Base-by-base conservation (phyloP, 2,329 filamentous ascomycete species). In the Cladosporium sp. region DNA sequence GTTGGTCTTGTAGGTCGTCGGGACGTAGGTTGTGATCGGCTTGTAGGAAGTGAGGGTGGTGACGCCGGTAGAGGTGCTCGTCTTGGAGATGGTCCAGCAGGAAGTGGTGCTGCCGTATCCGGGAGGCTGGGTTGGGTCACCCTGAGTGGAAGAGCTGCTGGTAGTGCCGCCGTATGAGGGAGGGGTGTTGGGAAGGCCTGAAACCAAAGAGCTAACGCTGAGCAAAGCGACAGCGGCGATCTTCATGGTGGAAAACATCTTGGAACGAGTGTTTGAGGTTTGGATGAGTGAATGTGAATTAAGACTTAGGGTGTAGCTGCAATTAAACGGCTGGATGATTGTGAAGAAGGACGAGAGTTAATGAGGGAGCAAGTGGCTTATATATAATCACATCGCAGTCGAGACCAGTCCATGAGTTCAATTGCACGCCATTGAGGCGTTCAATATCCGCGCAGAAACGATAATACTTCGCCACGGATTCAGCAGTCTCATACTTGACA, bases 1-100 rank as follows among this genome's bases (percentile, higher is more conserved):
- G 28, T 46, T 31, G 3, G 43, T 42, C 13, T 46, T 53, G 50
- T 42, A 42, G 16, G 44, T 46, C 3, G 50, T 46, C 18, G 37
- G 37, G 11, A 46, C 11, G 22, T 31, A 46, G 9, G 43, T 43
- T 4, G 35, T 46, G 16, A 46, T 28, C 3, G 14, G 14, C 31
- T 53, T 53, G 43, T 53, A 53, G 16, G 43, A 46, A 34, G 50
- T 53, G 11, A 34, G 8, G 28, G 43, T 46, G n/a, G 43, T 35
- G 43, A 42, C 42, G 31, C 43, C 50, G 9, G 49, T 46, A 2
- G 9, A 6, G 10, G 28, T 11, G 3, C 32, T 9, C 8, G 49
- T 52, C 34, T 40, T 46, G 1, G 34, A 13, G n/a, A 14, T 33
- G 1, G 28, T 16, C 6, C 16, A 40, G 28, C 49, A 52, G 4